Evolutionary conservation across 2,329 filamentous ascomycete species (phyloP).

Genomic region (Xylariaceae sp.): DNA sequence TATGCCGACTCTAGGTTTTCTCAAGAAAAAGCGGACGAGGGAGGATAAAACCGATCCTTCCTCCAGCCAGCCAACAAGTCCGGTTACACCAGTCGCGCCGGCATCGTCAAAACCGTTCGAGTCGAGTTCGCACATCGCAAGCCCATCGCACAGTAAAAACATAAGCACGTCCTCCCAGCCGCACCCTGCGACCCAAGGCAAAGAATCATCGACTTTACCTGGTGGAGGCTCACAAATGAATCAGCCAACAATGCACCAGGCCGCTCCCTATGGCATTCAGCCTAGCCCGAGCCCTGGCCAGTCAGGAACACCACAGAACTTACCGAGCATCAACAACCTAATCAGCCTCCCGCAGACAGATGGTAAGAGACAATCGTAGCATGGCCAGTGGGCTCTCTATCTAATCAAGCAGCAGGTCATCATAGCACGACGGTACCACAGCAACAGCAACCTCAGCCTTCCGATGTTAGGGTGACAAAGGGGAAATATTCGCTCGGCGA

Average conservation of each 20-base stretch:
- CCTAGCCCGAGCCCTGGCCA: slow-evolving; percentile 38
- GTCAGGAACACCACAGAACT: slow-evolving; percentile 58
- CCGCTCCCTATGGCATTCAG: slow-evolving; percentile 48
- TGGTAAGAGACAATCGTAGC: slow-evolving; percentile 29
- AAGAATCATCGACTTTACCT: slow-evolving; percentile 34
- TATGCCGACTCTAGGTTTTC: slow-evolving; percentile 95
- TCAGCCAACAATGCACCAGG: slow-evolving; percentile 34
- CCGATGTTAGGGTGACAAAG: slow-evolving; percentile 73
- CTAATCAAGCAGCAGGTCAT: slow-evolving; percentile 33
- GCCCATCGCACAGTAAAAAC: slow-evolving; percentile 34
- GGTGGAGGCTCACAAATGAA: slow-evolving; percentile 39
- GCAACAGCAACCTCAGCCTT: slow-evolving; percentile 32
- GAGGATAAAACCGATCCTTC: slow-evolving; percentile 76
- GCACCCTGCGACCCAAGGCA: slow-evolving; percentile 25
- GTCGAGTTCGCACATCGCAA: slow-evolving; percentile 43
- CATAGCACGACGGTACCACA: slow-evolving; percentile 42
- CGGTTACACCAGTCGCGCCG: slow-evolving; percentile 58
- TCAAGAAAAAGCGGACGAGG: slow-evolving; percentile 99
- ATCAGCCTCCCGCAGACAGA: slow-evolving; percentile 67
- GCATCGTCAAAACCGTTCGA: slow-evolving; percentile 57
- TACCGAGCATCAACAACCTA: slow-evolving; percentile 81
- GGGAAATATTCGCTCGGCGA: slow-evolving; percentile 95
- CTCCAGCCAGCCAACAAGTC: slow-evolving; percentile 66
- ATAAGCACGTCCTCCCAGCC: slow-evolving; percentile 26
- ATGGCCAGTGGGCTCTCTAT: slow-evolving; percentile 20